Evolutionary conservation across 192 early-diverging fungal genomes (phyloP).

Genomic region (Obelidium mucronatum): DNA sequence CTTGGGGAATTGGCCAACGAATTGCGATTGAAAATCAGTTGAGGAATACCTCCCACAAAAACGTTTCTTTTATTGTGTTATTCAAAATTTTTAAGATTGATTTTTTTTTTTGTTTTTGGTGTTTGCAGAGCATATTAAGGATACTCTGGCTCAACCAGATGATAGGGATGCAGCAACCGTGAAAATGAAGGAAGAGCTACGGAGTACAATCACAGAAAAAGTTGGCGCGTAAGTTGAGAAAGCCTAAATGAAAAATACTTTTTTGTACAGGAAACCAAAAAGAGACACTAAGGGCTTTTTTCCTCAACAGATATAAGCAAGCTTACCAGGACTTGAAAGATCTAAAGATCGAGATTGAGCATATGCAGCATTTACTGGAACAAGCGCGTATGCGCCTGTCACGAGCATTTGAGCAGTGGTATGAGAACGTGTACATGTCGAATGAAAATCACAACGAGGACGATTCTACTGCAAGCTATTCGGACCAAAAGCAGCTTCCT

Average conservation of each 20-base stretch:
- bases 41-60: neutral
- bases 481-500: neutral
- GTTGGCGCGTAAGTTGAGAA: slow-evolving; percentile 12
- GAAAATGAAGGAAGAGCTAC: slow-evolving; percentile 15
- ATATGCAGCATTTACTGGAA: slow-evolving; percentile 69
- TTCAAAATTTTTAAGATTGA: too few species aligned
- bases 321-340: slow-evolving; percentile 64
- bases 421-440: slow-evolving; percentile 48
- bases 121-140: slow-evolving; percentile 44
- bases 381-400: slow-evolving; percentile 61
- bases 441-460: neutral
- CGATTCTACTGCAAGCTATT: neutral
- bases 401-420: slow-evolving; percentile 67
- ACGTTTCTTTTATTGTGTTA: too few species aligned
- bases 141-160: slow-evolving; percentile 30
- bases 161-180: slow-evolving; percentile 10
- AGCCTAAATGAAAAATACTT: slow-evolving; percentile 1
- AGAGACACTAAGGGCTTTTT: too few species aligned
- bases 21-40: slow-evolving; percentile 58
- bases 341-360: slow-evolving; percentile 69
- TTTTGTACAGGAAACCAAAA: neutral
- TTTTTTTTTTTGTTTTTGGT: too few species aligned
- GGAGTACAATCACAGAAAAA: slow-evolving; percentile 31
- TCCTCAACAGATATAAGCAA: slow-evolving; percentile 52
- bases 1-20: slow-evolving; percentile 57